Percentiles rank a stretch among this genome's conserved stretches.
phyloP scores from a whole-genome alignment of 1,284 basidiomycete genomes.

The Agroathelia rolfsii region DNA sequence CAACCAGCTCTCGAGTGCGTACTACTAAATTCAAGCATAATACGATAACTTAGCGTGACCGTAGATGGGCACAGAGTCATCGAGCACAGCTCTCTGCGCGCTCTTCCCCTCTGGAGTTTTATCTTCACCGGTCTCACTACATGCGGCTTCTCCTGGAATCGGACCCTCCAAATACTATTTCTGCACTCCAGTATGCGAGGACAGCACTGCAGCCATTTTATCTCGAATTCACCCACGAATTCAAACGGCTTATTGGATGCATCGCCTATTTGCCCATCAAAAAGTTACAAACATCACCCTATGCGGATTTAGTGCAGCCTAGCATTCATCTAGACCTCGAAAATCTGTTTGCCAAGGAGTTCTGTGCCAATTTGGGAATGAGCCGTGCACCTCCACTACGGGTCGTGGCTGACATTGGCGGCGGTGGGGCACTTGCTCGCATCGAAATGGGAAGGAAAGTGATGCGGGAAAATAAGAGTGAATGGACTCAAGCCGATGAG shows the following conservation, averaged over 20 bases:
- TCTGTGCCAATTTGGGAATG: constrained; percentile 80
- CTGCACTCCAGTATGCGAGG: constrained; percentile 71
- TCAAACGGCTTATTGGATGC: constrained; percentile 71
- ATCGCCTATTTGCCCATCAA: constrained; percentile 61
- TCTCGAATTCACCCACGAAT: constrained; percentile 50
- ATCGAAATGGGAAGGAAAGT: constrained; percentile 91
- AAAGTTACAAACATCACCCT: constrained; percentile 58
- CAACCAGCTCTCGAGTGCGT: constrained; percentile 65
- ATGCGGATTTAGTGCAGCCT: constrained; percentile 61
- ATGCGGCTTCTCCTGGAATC: constrained; percentile 59
- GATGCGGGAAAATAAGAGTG: constrained; percentile 85
- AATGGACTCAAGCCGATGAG: constrained; percentile 86
- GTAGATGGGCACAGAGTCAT: constrained; percentile 71
- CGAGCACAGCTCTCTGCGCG: constrained; percentile 54
- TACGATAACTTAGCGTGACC: constrained; percentile 7
- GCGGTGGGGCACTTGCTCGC: constrained; percentile 76
- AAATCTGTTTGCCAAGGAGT: constrained; percentile 80
- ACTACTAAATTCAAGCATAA: constrained; percentile 8
- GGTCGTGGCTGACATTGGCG: constrained; percentile 85
- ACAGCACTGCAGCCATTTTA: constrained; percentile 62
- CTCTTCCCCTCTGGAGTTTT: constrained; percentile 74
- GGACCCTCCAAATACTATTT: constrained; percentile 38
- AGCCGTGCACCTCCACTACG: constrained; percentile 80
- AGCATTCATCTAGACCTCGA: constrained; percentile 68
- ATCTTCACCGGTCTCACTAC: constrained; percentile 81